Conservation (phyloP, 225 moss, liverwort and hornwort genomes). For the Rhytidiadelphus loreus region DNA sequence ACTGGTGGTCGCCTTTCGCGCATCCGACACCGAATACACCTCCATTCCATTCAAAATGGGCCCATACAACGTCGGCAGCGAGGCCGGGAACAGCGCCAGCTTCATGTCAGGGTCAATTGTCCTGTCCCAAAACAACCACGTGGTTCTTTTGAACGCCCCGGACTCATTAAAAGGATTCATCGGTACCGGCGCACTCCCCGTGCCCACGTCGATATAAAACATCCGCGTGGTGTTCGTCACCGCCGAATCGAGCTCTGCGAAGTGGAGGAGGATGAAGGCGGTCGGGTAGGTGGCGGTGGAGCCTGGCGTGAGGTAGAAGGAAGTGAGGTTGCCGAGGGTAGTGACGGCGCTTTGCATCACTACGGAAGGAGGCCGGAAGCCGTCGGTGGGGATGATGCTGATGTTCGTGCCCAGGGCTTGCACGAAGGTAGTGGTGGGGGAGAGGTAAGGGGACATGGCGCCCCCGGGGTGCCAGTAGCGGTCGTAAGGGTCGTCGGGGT, state of each 20-base stretch:
- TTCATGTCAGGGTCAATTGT: background rate
- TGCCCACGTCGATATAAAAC: background rate
- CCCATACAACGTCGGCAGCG: background rate
- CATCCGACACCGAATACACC: background rate
- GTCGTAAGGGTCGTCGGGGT: slow-evolving; percentile 2
- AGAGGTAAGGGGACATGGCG: background rate
- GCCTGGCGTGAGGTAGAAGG: background rate
- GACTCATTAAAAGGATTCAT: background rate
- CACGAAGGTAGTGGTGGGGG: background rate
- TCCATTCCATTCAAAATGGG: slow-evolving; percentile 18
- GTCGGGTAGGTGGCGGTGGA: background rate
- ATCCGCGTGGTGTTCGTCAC: background rate
- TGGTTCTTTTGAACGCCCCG: background rate
- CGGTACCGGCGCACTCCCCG: rapidly evolving
- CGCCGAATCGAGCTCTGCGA: background rate
- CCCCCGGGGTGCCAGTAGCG: slow-evolving; percentile 16
- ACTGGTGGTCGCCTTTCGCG: background rate
- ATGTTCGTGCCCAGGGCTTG: background rate
- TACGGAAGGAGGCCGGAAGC: background rate
- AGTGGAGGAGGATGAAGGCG: background rate
- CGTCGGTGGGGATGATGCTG: background rate
- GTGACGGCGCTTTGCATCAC: slow-evolving; percentile 6
- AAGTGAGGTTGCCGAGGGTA: background rate
- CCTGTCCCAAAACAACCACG: background rate
- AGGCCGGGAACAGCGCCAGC: background rate